Evolutionary conservation across 2,329 filamentous ascomycete genomes (phyloP), one percentile per base, ranked within the genome.

Genomic region (Leptographium radiaticola): DNA sequence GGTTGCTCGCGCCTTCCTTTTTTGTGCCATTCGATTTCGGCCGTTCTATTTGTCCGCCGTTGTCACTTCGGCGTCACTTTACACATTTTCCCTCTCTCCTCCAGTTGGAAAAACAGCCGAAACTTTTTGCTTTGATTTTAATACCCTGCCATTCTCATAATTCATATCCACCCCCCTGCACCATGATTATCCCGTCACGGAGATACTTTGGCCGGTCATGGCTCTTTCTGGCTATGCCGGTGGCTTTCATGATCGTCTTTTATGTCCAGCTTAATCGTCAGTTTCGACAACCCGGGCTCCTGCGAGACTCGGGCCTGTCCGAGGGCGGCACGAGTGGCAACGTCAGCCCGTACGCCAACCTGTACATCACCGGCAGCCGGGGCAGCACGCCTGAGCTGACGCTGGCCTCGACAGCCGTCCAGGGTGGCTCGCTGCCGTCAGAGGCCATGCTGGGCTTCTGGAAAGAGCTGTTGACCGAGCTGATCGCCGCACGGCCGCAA

Each of bases 401-500:
- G 4, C 20, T 31, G 25, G 2, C 13, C 6, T 2, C 34, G 34
- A 13, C 3, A 2, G 34, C 12, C 4, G 6, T 36, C 34, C 40
- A 49, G 6, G 50, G 54, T n/a, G 52, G 56, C 44, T 16, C 42
- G n/a, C 49, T 33, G 1, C 57, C 59, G 40, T 61, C 52, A 36
- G 34, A 31, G 20, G 55, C 53, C 33, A 59, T 61, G 57, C 57
- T 53, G 46, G 47, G 48, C n/a, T 60, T 52, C 42, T 60, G 58
- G 58, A 33, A 46, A 18, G 52, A 55, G 2, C 52, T 60, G 5
- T 43, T 56, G 6, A 33, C 49, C 13, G 58, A 54, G 15, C 33
- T 60, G 40, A 42, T 57, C 18, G 38, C 51, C 4, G 43, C 47
- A 11, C 33, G 51, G 13, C 58, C 59, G 11, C 11, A 51, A 7